Evolutionary conservation across 2,329 filamentous ascomycete species (phyloP).

Genomic region (Aspergillus ustus): DNA sequence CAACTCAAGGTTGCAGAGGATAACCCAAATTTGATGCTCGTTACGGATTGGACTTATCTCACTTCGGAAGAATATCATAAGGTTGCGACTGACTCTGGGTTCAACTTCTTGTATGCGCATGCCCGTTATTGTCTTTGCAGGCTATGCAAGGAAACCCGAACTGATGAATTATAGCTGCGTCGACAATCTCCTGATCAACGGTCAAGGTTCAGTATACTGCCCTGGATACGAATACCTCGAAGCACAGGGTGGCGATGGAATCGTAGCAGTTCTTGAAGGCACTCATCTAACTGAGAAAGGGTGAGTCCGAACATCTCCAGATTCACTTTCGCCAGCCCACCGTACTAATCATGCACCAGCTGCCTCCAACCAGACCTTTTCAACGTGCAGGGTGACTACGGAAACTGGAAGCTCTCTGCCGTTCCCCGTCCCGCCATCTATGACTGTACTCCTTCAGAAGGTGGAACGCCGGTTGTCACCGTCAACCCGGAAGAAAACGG

Average conservation of each 20-base stretch:
- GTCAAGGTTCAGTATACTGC: conserved; percentile 61
- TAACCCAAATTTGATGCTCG: conserved; percentile 52
- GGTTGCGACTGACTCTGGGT: conserved; percentile 29
- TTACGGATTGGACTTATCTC: conserved; percentile 62
- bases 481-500: conserved; percentile 39
- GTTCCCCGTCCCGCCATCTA: conserved; percentile 34
- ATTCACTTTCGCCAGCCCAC: neutral
- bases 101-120: conserved; percentile 29
- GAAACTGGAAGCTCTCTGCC: conserved; percentile 33
- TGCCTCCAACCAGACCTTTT: conserved; percentile 32
- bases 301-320: conserved; percentile 21
- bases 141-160: neutral
- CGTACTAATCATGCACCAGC: neutral
- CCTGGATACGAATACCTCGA: conserved; percentile 50
- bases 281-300: conserved; percentile 38
- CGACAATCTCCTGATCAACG: conserved; percentile 65
- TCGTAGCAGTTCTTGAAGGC: conserved; percentile 28
- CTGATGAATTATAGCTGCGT: conserved; percentile 54
- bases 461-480: conserved; percentile 50
- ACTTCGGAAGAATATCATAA: conserved; percentile 53
- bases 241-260: conserved; percentile 27
- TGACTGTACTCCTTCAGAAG: conserved; percentile 54
- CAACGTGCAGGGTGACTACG: conserved; percentile 28
- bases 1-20: conserved; percentile 57
- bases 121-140: neutral